phyloP scores from a whole-genome alignment of 2,329 filamentous ascomycete genomes.

The Colletotrichum navitas region DNA sequence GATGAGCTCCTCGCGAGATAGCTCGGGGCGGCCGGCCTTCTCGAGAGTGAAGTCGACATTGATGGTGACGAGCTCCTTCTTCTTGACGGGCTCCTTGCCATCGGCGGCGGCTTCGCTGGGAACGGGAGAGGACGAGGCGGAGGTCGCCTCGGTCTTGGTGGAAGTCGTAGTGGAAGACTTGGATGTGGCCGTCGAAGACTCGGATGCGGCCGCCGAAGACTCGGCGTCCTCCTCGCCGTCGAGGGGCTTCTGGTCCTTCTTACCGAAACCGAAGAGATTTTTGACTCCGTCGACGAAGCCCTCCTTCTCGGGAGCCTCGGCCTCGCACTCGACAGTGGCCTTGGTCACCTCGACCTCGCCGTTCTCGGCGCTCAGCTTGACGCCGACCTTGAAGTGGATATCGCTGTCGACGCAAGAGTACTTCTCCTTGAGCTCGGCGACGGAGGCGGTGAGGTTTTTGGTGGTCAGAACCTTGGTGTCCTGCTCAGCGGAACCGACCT shows the following conservation, averaged over 20 bases:
- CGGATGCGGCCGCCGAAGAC: constrained; percentile 53
- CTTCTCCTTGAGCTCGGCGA: constrained; percentile 82
- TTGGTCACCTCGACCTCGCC: constrained; percentile 84
- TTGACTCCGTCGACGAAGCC: constrained; percentile 94
- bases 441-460: constrained; percentile 86
- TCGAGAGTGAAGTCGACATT: constrained; percentile 64
- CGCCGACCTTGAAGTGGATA: constrained; percentile 82
- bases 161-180: constrained; percentile 55
- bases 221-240: constrained; percentile 66
- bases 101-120: constrained; percentile 63
- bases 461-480: constrained; percentile 77
- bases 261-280: constrained; percentile 94
- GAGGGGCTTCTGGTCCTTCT: constrained; percentile 85
- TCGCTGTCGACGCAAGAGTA: constrained; percentile 82
- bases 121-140: constrained; percentile 55
- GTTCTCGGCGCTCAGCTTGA: constrained; percentile 78
- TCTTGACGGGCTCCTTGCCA: constrained; percentile 65
- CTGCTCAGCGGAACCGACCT: constrained; percentile 69
- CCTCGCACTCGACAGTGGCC: constrained; percentile 87
- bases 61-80: constrained; percentile 70
- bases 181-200: too few species aligned
- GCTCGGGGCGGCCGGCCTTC: constrained; percentile 62
- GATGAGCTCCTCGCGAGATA: constrained; percentile 63
- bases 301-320: constrained; percentile 79
- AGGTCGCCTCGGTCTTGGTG: constrained; percentile 30